Evolutionary conservation across 1,284 basidiomycete genomes (phyloP).

Genomic region (Naganishia cerealis): DNA sequence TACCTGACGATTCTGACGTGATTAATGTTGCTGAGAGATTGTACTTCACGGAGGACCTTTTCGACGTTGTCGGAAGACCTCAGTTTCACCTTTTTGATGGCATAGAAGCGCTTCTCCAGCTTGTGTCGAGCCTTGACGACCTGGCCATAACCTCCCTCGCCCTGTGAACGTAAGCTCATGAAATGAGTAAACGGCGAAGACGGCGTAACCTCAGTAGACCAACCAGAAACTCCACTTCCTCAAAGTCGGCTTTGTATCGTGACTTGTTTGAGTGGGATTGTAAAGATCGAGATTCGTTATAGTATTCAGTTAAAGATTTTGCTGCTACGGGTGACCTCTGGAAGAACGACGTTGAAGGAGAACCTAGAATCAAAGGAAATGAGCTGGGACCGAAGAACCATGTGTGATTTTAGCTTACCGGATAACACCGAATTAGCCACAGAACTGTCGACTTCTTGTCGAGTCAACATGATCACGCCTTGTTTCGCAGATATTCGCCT

Average conservation of each 20-base stretch:
- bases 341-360: slow-evolving; percentile 26
- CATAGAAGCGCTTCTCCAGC: slow-evolving; percentile 46
- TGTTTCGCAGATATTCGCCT: slow-evolving; percentile 50
- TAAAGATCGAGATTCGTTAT: slow-evolving; percentile 15
- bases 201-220: slow-evolving; percentile 19
- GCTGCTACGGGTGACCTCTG: slow-evolving; percentile 26
- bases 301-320: slow-evolving; percentile 23
- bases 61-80: slow-evolving; percentile 75
- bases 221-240: slow-evolving; percentile 54
- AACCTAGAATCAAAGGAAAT: background rate
- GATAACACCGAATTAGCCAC: slow-evolving; percentile 2
- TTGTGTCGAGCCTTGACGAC: slow-evolving; percentile 91
- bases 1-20: slow-evolving; percentile 91
- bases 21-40: slow-evolving; percentile 78
- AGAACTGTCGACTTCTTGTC: slow-evolving; percentile 7
- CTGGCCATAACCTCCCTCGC: slow-evolving; percentile 87
- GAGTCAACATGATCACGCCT: slow-evolving; percentile 40
- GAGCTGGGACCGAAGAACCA: background rate
- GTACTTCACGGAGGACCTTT: slow-evolving; percentile 88
- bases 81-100: slow-evolving; percentile 76
- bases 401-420: background rate
- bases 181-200: background rate
- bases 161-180: slow-evolving; percentile 56
- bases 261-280: slow-evolving; percentile 35
- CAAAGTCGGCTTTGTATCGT: slow-evolving; percentile 52